phyloP scores from a whole-genome alignment of 169 alveolate genomes.

The Babesia sp. region DNA sequence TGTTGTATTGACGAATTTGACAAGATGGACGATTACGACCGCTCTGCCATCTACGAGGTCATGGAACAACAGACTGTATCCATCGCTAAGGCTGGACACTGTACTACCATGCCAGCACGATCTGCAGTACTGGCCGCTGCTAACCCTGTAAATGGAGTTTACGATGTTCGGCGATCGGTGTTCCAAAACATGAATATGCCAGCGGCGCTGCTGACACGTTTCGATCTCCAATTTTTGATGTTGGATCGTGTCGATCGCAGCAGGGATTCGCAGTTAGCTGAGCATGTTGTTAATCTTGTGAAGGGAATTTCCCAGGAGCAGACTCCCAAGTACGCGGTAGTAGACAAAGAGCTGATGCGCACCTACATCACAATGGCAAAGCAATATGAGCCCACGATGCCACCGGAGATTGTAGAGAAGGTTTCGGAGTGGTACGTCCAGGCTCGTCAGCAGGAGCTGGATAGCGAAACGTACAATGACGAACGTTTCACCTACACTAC shows the following conservation, averaged over 20 bases:
- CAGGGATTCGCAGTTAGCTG: conserved; percentile 88
- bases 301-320: conserved; percentile 75
- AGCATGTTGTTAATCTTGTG: conserved; percentile 90
- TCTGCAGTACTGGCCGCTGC: conserved; percentile 96
- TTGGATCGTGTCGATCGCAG: conserved; percentile 85
- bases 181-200: conserved; percentile 94
- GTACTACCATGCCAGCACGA: conserved; percentile 75
- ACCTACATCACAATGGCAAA: conserved; percentile 89
- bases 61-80: conserved; percentile 98
- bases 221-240: conserved; percentile 90
- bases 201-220: conserved; percentile 93
- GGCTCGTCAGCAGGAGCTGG: conserved; percentile 72
- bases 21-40: conserved; percentile 95
- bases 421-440: conserved; percentile 76
- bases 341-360: conserved; percentile 81
- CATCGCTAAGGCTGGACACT: conserved; percentile 97
- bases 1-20: conserved; percentile 99
- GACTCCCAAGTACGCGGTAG: conserved; percentile 67
- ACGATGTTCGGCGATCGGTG: conserved; percentile 88
- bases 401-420: conserved; percentile 67
- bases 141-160: conserved; percentile 95
- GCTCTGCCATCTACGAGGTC: conserved; percentile 97
- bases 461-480: conserved; percentile 78
- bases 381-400: conserved; percentile 76
- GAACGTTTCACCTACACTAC: conserved; percentile 91